Evolutionary conservation across 164 flowering plant species (phyloP).

Genomic region (Liquidambar formosana): DNA sequence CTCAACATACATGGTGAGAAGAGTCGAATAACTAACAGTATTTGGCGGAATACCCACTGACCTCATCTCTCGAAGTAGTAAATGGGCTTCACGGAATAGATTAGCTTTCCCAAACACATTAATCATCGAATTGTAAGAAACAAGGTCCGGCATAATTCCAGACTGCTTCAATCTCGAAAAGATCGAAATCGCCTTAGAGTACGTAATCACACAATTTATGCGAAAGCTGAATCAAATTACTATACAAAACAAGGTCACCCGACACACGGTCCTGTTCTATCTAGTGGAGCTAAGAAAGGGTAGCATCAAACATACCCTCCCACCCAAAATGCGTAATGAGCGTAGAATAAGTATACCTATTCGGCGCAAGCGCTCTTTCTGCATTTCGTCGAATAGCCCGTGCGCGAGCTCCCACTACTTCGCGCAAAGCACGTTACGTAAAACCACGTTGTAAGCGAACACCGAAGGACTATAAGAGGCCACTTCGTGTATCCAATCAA

Average conservation of each 20-base stretch:
- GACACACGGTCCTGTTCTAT: conserved; percentile 85
- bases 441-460: conserved; percentile 75
- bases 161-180: conserved; percentile 63
- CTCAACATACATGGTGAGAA: conserved; percentile 65
- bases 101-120: conserved; percentile 86
- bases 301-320: conserved; percentile 71
- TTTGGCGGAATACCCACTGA: conserved; percentile 57
- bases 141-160: conserved; percentile 76
- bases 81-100: conserved; percentile 69
- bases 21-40: conserved; percentile 74
- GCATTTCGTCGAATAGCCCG: conserved; percentile 96
- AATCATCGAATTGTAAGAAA: conserved; percentile 81
- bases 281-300: conserved; percentile 75
- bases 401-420: conserved; percentile 75
- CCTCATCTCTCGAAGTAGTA: conserved; percentile 68
- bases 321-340: conserved; percentile 77
- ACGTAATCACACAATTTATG: conserved; percentile 65
- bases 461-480: conserved; percentile 74
- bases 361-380: conserved; percentile 68
- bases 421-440: conserved; percentile 76
- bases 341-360: conserved; percentile 81
- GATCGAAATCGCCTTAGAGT: conserved; percentile 73
- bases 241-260: conserved; percentile 84
- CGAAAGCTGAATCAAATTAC: conserved; percentile 83
- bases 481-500: conserved; percentile 83